These are phyloP conservation scores for Trichosanthes truncata DNA, from an alignment of 306 rosid genomes.

Conservation along the genomic window DNA sequence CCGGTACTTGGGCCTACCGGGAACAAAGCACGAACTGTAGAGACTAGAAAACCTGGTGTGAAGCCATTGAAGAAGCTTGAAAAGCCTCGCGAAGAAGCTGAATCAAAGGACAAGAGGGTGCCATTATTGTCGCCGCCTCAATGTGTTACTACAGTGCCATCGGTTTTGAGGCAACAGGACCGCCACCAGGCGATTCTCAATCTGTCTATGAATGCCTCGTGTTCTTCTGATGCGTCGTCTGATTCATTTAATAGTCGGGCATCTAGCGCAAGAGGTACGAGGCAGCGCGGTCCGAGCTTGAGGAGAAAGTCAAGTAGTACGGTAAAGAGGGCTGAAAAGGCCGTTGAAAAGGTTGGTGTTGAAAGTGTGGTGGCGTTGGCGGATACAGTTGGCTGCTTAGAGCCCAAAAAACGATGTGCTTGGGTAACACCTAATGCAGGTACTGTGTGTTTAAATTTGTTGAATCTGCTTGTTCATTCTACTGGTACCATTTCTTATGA, in stretches of 20 bases:
- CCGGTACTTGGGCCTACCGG: slow-evolving; percentile 64
- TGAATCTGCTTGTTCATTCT: neutral
- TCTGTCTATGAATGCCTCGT: slow-evolving; percentile 57
- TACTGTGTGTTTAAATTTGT: slow-evolving; percentile 15
- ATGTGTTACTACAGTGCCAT: slow-evolving; percentile 23
- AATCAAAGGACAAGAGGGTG: slow-evolving; percentile 38
- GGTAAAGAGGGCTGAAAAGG: slow-evolving; percentile 25
- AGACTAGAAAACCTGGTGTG: slow-evolving; percentile 28
- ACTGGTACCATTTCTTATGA: neutral
- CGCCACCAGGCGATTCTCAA: slow-evolving; percentile 28
- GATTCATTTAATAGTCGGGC: slow-evolving; percentile 59
- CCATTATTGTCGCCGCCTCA: slow-evolving; percentile 20
- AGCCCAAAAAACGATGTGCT: slow-evolving; percentile 66
- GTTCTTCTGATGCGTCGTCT: slow-evolving; percentile 75
- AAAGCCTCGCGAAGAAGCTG: slow-evolving; percentile 24
- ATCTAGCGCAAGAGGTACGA: slow-evolving; percentile 38
- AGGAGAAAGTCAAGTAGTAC: slow-evolving; percentile 33
- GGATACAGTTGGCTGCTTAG: slow-evolving; percentile 41
- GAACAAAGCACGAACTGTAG: slow-evolving; percentile 36
- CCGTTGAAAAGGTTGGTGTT: slow-evolving; percentile 20
- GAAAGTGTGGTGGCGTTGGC: slow-evolving; percentile 17
- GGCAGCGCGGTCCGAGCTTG: slow-evolving; percentile 12
- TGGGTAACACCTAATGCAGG: slow-evolving; percentile 70
- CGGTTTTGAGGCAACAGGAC: slow-evolving; percentile 30
- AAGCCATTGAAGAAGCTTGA: slow-evolving; percentile 39